Conservation (phyloP, 2,329 filamentous ascomycete species). For the Sclerotiophoma versabilis region DNA sequence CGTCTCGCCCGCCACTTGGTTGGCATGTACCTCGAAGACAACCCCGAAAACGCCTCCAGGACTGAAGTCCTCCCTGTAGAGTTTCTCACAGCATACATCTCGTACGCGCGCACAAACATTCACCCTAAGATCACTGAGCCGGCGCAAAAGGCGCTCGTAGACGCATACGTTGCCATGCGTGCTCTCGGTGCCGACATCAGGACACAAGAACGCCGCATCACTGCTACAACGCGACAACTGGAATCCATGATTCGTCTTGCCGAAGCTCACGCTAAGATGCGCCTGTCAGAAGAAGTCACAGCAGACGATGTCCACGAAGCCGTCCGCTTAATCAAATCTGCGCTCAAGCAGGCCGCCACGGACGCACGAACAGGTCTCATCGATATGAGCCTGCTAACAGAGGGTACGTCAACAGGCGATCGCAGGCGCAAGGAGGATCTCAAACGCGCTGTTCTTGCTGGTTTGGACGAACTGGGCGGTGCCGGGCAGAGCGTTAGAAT, state of each 20-base stretch:
- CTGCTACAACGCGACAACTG: slow-evolving; percentile 92
- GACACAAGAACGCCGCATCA: slow-evolving; percentile 92
- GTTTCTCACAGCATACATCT: slow-evolving; percentile 96
- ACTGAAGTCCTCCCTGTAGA: slow-evolving; percentile 85
- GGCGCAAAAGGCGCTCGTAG: slow-evolving; percentile 83
- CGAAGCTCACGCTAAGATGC: slow-evolving; percentile 98
- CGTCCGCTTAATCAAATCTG: slow-evolving; percentile 88
- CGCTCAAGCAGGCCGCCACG: slow-evolving; percentile 96
- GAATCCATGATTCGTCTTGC: slow-evolving; percentile 98
- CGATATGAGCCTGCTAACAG: slow-evolving; percentile 94
- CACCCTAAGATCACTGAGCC: slow-evolving; percentile 82
- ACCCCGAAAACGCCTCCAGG: slow-evolving; percentile 80
- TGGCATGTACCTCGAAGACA: slow-evolving; percentile 96
- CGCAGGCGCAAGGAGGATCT: slow-evolving; percentile 82
- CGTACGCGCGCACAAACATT: slow-evolving; percentile 86
- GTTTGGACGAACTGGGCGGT: slow-evolving; percentile 77
- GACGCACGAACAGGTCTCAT: slow-evolving; percentile 89
- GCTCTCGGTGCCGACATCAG: slow-evolving; percentile 77
- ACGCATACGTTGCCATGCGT: slow-evolving; percentile 93
- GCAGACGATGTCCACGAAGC: slow-evolving; percentile 86
- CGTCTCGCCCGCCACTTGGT: slow-evolving; percentile 90
- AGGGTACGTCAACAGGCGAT: slow-evolving; percentile 91
- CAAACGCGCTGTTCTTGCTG: slow-evolving; percentile 75
- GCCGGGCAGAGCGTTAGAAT: slow-evolving; percentile 73
- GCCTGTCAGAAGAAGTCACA: slow-evolving; percentile 77